phyloP scores from a whole-genome alignment of 805 yeast genomes.

The Saccharomycopsis lassenensis region DNA sequence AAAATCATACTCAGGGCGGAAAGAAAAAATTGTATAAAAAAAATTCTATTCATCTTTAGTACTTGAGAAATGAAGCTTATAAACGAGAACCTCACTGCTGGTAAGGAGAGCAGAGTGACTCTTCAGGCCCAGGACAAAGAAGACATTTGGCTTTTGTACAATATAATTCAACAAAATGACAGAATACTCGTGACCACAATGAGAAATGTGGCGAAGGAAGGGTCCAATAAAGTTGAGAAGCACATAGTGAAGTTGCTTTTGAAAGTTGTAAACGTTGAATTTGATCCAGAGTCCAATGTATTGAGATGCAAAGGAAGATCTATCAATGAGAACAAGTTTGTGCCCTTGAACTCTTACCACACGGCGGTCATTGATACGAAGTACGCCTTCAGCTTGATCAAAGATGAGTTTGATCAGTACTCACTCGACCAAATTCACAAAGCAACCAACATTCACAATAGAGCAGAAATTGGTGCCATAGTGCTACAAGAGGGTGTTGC shows the following conservation, averaged over 20 bases:
- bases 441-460: constrained; percentile 62
- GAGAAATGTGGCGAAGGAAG: constrained; percentile 43
- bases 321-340: constrained; percentile 52
- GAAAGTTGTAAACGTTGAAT: constrained; percentile 59
- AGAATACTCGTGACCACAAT: constrained; percentile 57
- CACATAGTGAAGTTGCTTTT: constrained; percentile 53
- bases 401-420: constrained; percentile 72
- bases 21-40: too few relatives aligned
- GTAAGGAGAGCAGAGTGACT: constrained; percentile 52
- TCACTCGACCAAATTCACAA: constrained; percentile 53
- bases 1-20: too few relatives aligned
- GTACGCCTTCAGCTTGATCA: constrained; percentile 55
- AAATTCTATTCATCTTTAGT: too few relatives aligned
- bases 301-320: constrained; percentile 78
- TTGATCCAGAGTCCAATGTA: constrained; percentile 63
- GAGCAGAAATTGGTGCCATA: constrained; percentile 90
- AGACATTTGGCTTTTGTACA: constrained; percentile 83
- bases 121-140: constrained; percentile 80
- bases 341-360: constrained; percentile 78
- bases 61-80: constrained; percentile 59
- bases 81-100: constrained; percentile 40
- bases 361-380: constrained; percentile 72
- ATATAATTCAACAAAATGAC: constrained; percentile 68
- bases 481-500: constrained; percentile 93
- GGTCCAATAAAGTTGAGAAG: constrained; percentile 32